Conservation (phyloP, 2,329 filamentous ascomycete genomes). For the Fusarium sp. region DNA sequence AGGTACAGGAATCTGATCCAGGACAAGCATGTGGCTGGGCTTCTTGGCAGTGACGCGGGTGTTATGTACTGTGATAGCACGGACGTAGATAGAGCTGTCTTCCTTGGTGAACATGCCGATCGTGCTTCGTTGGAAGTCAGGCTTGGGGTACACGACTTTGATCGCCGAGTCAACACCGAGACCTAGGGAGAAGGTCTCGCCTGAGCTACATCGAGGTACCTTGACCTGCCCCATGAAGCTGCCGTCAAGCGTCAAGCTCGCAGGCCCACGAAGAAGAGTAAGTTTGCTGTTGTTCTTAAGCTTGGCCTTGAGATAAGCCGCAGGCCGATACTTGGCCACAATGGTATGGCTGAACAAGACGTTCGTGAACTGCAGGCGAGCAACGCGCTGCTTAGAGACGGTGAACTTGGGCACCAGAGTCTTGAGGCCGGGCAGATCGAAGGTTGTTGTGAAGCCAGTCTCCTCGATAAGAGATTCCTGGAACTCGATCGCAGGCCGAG, state of each 20-base stretch:
- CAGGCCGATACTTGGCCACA: slow-evolving; percentile 71
- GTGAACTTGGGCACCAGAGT: slow-evolving; percentile 66
- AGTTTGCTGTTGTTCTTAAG: slow-evolving; percentile 69
- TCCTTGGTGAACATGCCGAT: slow-evolving; percentile 68
- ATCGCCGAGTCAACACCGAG: slow-evolving; percentile 73
- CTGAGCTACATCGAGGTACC: slow-evolving; percentile 68
- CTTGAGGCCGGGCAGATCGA: slow-evolving; percentile 71
- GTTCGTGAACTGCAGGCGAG: slow-evolving; percentile 64
- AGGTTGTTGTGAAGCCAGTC: slow-evolving; percentile 70
- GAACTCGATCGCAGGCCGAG: slow-evolving; percentile 49
- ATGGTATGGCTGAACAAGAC: slow-evolving; percentile 69
- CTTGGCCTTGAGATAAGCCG: slow-evolving; percentile 70
- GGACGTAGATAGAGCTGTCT: slow-evolving; percentile 64
- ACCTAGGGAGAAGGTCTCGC: slow-evolving; percentile 65
- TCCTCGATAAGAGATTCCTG: slow-evolving; percentile 69
- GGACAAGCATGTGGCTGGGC: slow-evolving; percentile 63
- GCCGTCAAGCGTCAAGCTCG: slow-evolving; percentile 73
- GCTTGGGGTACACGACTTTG: slow-evolving; percentile 67
- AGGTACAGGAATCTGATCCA: slow-evolving; percentile 73
- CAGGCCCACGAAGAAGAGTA: slow-evolving; percentile 67
- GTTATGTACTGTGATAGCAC: slow-evolving; percentile 65
- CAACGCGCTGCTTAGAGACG: slow-evolving; percentile 70
- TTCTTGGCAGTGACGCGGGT: slow-evolving; percentile 57
- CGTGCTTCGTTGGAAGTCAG: slow-evolving; percentile 65
- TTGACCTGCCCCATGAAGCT: slow-evolving; percentile 70